Percentiles rank a stretch among this genome's conserved stretches.
These are phyloP conservation scores for Puccinellia tenuiflora DNA, from an alignment of 176 grass and related monocot species.

Conservation along the genomic window DNA sequence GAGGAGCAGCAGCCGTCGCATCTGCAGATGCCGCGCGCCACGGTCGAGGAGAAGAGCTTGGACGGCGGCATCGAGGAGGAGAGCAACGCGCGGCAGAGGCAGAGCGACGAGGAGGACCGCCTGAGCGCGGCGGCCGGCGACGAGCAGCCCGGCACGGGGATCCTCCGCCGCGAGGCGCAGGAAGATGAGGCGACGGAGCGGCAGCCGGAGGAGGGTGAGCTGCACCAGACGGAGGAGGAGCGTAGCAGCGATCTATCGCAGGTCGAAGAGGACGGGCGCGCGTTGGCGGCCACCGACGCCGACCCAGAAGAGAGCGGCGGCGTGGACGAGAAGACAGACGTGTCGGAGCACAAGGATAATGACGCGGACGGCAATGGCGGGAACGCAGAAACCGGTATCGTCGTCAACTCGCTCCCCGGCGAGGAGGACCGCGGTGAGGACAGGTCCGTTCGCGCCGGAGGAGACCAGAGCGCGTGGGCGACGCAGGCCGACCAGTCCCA, in stretches of 20 bases:
- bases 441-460: not conserved
- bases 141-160: slow-evolving; percentile 17
- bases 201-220: slow-evolving; percentile 3
- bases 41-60: slow-evolving; percentile 58
- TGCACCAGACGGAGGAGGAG: not conserved
- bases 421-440: slow-evolving; percentile 20
- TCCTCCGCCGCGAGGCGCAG: slow-evolving; percentile 36
- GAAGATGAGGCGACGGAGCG: slow-evolving; percentile 6
- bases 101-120: slow-evolving; percentile 46
- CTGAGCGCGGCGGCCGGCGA: slow-evolving; percentile 29
- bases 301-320: slow-evolving; percentile 5
- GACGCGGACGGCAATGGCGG: not conserved
- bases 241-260: not conserved
- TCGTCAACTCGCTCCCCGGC: slow-evolving; percentile 10
- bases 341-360: slow-evolving; percentile 24
- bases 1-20: slow-evolving; percentile 27
- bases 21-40: slow-evolving; percentile 22
- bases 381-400: not conserved
- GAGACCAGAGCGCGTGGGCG: slow-evolving; percentile 42
- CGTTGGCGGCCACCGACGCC: not conserved
- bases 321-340: slow-evolving; percentile 6
- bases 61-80: slow-evolving; percentile 68
- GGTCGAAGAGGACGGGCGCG: not conserved
- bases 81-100: slow-evolving; percentile 52
- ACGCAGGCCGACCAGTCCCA: slow-evolving; percentile 70